Evolutionary conservation across 352 stramenopile genomes (phyloP), one percentile per base, ranked within the genome.

Genomic region (Pythium phragmitis): DNA sequence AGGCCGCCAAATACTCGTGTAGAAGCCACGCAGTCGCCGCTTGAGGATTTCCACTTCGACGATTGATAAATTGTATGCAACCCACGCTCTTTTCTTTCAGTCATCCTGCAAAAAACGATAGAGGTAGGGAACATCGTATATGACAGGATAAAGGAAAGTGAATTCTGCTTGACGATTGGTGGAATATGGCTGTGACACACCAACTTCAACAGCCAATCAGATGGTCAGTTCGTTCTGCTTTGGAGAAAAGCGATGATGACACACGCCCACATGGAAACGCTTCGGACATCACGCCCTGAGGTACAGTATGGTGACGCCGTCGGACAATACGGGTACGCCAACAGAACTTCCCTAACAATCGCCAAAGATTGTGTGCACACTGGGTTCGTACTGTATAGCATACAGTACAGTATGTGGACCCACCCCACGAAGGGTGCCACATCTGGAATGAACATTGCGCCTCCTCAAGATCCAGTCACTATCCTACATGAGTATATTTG

Each of bases 201-300:
- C 48, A 49, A 57, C 56, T 57, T 64, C 55, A 61, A 65, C 11
- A 55, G 23, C 63, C 63, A 69, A 69, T 69, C 63, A 69, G 49
- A 56, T 45, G 47, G 6, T 33, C 14, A 28, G 34, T 45, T 34
- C 14, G 26, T 46, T 37, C 33, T 49, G 30, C 43, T 30, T 7
- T 37, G 17, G 49, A 43, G 8, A 37, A 56, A 16, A 26, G 30
- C 9, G 28, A 46, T 45, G 39, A n/a, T 17, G 39, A 4, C 33
- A 37, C 5, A 37, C 33, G 33, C 33, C 33, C 33, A 37, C 33
- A 37, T 37, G 33, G 33, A 37, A 37, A 37, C 33, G 33, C 33
- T 37, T 37, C 33, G 2, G 16, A 14, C 39, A 45, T 45, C 11
- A n/a, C 39, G 39, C 39, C 16, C 2, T 7, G 39, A 45, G 39